phyloP scores from a whole-genome alignment of 1,284 basidiomycete species.

The Clitocybe nebularis region DNA sequence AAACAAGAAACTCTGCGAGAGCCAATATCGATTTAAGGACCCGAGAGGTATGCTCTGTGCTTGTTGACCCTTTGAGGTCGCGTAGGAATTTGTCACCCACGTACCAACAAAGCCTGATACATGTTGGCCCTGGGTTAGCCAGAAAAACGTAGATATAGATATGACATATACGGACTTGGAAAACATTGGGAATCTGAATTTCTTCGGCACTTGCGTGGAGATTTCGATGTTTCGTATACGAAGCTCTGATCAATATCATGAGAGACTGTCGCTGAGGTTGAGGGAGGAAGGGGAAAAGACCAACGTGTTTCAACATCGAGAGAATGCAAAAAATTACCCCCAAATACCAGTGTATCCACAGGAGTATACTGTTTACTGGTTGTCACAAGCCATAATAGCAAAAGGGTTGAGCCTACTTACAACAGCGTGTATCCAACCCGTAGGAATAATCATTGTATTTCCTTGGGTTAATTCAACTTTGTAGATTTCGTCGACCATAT shows the following conservation, averaged over 20 bases:
- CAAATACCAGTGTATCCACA: conserved; percentile 89
- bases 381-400: neutral
- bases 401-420: conserved; percentile 45
- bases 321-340: conserved; percentile 94
- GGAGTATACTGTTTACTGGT: conserved; percentile 67
- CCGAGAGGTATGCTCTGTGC: conserved; percentile 56
- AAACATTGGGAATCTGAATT: conserved; percentile 91
- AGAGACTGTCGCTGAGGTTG: conserved; percentile 1
- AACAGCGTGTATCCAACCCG: conserved; percentile 97
- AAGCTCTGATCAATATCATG: conserved; percentile 54
- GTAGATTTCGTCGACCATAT: conserved; percentile 83
- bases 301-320: conserved; percentile 72
- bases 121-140: too few species aligned
- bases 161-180: conserved; percentile 62
- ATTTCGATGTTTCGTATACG: conserved; percentile 90
- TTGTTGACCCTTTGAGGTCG: conserved; percentile 55
- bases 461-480: conserved; percentile 81
- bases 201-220: conserved; percentile 88
- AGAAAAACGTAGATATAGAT: too few species aligned
- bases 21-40: conserved; percentile 69
- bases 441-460: conserved; percentile 95
- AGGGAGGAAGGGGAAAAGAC: conserved; percentile 23
- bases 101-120: conserved; percentile 81
- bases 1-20: conserved; percentile 77
- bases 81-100: conserved; percentile 76